Base-by-base conservation (phyloP, 2,329 filamentous ascomycete species). In the Hypocreales sp. region DNA sequence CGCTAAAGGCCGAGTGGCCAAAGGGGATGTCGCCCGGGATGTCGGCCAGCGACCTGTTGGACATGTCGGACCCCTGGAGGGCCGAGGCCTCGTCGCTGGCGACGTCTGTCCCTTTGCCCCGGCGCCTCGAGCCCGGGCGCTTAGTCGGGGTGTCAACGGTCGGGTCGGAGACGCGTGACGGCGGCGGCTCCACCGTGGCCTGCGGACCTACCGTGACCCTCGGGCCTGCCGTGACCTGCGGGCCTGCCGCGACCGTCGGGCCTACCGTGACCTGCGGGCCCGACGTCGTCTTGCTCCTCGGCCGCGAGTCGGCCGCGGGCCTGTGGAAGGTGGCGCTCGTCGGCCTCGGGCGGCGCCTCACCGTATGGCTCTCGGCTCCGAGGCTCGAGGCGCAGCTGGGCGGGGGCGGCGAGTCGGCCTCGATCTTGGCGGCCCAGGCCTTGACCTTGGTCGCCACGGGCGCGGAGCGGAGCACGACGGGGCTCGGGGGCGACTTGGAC, bases 1-100 rank as follows among this genome's bases (percentile, higher is more conserved):
- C 69, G 36, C 68, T 76, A 37, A 77, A 76, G n/a, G 72, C 72
- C 12, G 72, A 76, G 35, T 67, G 67, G 5, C 72, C 72, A 42
- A 74, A 64, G 0, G 71, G 70, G 26, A 76, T 73, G 9, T 76
- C 71, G 8, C 51, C 53, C 3, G 50, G 43, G 10, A 55, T 67
- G 20, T 75, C 69, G 11, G 67, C 67, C 19, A 74, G 42, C 3
- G 66, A 64, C 35, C 69, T 69, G 19, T 56, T 58, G 4, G 44
- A 47, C 4, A 53, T 24, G 11, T 55, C 51, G 4, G 48, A 54
- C 4, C 33, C 35, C 5, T 40, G 40, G 2, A 46, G 22, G 13
- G 34, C 34, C 4, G 48, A 46, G 4, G 35, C 39, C 6, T 50
- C 46, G 12, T 51, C 47, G 13, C 40, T 42, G 9, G 41, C 36